Evolutionary conservation across 805 yeast genomes (phyloP).

Genomic region (Hanseniaspora vineae): DNA sequence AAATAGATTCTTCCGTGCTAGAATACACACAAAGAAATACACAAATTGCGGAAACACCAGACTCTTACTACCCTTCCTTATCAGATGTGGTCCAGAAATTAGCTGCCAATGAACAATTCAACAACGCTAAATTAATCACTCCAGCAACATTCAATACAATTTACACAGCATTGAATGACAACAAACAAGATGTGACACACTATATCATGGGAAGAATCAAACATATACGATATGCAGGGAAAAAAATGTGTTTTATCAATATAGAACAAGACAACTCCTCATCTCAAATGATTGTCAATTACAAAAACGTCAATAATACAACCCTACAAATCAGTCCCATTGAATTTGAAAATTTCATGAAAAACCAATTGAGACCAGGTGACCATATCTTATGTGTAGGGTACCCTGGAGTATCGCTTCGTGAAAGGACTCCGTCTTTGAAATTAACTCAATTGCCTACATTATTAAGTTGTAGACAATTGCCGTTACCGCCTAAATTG

Average conservation of each 20-base stretch:
- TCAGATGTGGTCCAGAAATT: conserved; percentile 2
- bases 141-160: conserved; percentile 7
- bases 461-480: conserved; percentile 56
- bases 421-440: conserved; percentile 60
- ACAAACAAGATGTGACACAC: conserved; percentile 2
- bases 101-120: neutral
- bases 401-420: conserved; percentile 57
- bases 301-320: neutral
- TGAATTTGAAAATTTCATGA: conserved; percentile 16
- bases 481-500: conserved; percentile 55
- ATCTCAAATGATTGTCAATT: conserved; percentile 4
- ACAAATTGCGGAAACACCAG: conserved; percentile 7
- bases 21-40: conserved; percentile 14
- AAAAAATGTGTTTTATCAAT: conserved; percentile 22
- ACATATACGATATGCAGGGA: conserved; percentile 20
- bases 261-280: conserved; percentile 7
- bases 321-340: too few species aligned
- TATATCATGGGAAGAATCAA: conserved; percentile 16
- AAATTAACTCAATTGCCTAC: conserved; percentile 37
- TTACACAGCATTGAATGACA: conserved; percentile 2
- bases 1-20: conserved; percentile 11
- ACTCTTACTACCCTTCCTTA: conserved; percentile 17
- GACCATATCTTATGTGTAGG: conserved; percentile 63
- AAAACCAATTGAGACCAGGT: conserved; percentile 42
- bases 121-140: conserved; percentile 3